Conservation (phyloP, 768 basidiomycete genomes). For the Suillus occidentalis region DNA sequence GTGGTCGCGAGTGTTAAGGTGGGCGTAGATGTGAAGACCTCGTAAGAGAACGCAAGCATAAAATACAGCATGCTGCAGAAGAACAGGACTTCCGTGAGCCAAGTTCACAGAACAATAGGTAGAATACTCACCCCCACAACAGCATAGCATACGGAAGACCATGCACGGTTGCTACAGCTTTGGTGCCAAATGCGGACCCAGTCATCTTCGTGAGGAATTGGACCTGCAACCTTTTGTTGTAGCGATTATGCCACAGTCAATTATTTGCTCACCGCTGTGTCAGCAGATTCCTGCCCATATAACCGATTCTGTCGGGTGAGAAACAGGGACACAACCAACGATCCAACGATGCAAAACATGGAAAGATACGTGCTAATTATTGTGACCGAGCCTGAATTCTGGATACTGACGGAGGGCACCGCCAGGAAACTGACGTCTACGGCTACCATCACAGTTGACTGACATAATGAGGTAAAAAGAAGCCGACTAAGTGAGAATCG, state of each 20-base stretch:
- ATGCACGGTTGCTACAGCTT: constrained; percentile 47
- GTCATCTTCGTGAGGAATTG: constrained; percentile 1
- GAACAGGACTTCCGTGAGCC: neutral
- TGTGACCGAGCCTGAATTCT: constrained; percentile 4
- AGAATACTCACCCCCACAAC: constrained; percentile 48
- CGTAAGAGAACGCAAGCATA: constrained; percentile 21
- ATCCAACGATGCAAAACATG: constrained; percentile 33
- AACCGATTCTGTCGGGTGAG: constrained; percentile 38
- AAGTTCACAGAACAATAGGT: neutral
- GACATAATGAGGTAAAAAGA: neutral
- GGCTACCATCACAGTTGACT: constrained; percentile 10
- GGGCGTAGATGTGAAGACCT: constrained; percentile 23
- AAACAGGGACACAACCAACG: constrained; percentile 35
- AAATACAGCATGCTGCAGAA: constrained; percentile 27
- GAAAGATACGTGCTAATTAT: constrained; percentile 35
- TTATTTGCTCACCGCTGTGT: constrained; percentile 29
- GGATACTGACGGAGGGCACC: constrained; percentile 41
- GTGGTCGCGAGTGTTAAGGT: constrained; percentile 14
- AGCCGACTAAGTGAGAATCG: neutral
- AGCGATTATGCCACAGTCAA: neutral
- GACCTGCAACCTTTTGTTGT: neutral
- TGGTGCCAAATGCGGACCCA: constrained; percentile 32
- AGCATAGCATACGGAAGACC: constrained; percentile 51
- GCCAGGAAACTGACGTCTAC: constrained; percentile 23
- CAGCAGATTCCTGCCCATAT: constrained; percentile 21